Conservation (phyloP, 169 alveolate genomes). For the Eimeria sp. region DNA sequence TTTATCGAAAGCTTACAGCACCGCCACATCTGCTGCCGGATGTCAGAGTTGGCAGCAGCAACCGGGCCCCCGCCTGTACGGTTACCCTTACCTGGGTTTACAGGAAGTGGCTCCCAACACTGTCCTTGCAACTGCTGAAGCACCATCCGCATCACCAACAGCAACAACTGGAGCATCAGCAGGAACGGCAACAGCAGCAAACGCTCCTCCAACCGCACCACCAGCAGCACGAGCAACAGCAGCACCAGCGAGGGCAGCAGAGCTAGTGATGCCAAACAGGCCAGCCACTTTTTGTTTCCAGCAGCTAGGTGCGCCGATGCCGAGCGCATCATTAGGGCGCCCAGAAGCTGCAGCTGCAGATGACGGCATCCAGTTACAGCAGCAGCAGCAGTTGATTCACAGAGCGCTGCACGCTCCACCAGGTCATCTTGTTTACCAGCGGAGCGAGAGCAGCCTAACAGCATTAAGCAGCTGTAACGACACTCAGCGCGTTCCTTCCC, state of each 20-base stretch:
- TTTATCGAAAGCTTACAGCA: neutral
- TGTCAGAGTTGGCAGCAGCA: neutral
- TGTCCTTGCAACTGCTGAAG: neutral
- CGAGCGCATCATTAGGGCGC: too few relatives aligned
- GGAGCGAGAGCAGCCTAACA: too few relatives aligned
- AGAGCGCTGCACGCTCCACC: too few relatives aligned
- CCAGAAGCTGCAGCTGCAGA: too few relatives aligned
- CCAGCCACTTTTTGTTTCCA: too few relatives aligned
- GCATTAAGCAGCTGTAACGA: too few relatives aligned
- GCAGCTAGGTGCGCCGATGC: too few relatives aligned
- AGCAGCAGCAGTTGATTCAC: neutral
- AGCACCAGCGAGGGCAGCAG: too few relatives aligned
- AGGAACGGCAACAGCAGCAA: neutral
- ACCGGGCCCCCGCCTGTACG: neutral
- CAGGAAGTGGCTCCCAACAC: neutral
- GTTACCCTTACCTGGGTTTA: neutral
- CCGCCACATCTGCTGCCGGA: neutral
- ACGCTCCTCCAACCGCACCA: conserved; percentile 92
- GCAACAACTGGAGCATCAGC: neutral
- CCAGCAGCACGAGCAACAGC: conserved; percentile 30
- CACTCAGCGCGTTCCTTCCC: too few relatives aligned
- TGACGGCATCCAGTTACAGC: neutral
- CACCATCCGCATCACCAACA: neutral
- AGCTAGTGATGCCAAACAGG: too few relatives aligned
- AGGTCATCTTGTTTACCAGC: too few relatives aligned